These are phyloP conservation scores for Gaeumannomyces tritici DNA, from an alignment of 2,329 filamentous ascomycete genomes.

Conservation along the genomic window DNA sequence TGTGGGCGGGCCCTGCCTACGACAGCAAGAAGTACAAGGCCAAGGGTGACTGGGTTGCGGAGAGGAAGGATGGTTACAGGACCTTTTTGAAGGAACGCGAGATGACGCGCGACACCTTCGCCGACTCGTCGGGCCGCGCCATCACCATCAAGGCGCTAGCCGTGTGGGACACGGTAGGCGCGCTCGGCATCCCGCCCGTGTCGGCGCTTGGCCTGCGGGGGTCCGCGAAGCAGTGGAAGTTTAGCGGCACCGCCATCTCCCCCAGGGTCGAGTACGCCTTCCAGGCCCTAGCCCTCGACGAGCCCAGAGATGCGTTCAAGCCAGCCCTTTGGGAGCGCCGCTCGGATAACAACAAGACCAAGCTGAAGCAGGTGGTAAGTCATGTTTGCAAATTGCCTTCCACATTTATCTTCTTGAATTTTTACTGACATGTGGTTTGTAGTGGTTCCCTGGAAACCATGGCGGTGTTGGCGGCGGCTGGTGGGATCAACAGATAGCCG, in stretches of 20 bases:
- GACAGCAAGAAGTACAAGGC: conserved; percentile 15
- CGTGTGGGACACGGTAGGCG: conserved; percentile 41
- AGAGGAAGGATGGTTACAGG: conserved; percentile 23
- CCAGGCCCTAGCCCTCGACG: conserved; percentile 39
- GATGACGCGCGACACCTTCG: conserved; percentile 19
- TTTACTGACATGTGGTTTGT: not conserved
- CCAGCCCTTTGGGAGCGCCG: conserved; percentile 31
- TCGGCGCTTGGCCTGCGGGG: conserved; percentile 26
- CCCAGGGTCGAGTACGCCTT: conserved; percentile 35
- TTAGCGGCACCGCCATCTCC: conserved; percentile 33
- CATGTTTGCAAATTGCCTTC: not conserved
- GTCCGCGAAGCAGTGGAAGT: conserved; percentile 11
- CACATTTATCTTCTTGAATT: not conserved
- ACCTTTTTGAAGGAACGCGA: conserved; percentile 15
- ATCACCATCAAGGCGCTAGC: conserved; percentile 35
- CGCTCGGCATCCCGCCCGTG: conserved; percentile 31
- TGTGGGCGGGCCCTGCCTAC: conserved; percentile 13
- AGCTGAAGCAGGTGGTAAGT: conserved; percentile 19
- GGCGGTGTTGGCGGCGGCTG: conserved; percentile 54
- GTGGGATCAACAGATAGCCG: conserved; percentile 24
- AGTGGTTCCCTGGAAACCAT: conserved; percentile 54
- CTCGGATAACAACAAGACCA: conserved; percentile 15
- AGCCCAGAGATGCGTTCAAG: conserved; percentile 29
- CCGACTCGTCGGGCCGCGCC: conserved; percentile 17
- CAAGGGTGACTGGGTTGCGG: conserved; percentile 21